phyloP scores from a whole-genome alignment of 2,329 filamentous ascomycete species.

The Botrytis cinerea region DNA sequence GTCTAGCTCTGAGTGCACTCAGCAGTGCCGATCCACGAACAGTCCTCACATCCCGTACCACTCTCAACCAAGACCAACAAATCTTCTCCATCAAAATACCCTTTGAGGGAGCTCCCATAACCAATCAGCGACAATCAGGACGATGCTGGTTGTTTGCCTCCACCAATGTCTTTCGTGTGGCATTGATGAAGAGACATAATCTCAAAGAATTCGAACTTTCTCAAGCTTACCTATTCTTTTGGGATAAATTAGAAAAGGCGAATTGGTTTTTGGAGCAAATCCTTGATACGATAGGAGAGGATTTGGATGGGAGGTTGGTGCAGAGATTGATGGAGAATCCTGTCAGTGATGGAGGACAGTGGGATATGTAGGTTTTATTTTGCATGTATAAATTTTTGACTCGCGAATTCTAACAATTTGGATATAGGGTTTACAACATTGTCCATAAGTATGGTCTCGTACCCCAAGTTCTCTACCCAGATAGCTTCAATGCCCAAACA shows the following conservation, averaged over 20 bases:
- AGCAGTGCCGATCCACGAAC: slow-evolving; percentile 65
- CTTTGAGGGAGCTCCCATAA: slow-evolving; percentile 78
- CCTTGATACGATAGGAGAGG: slow-evolving; percentile 69
- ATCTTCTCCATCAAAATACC: slow-evolving; percentile 83
- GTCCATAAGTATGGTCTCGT: slow-evolving; percentile 88
- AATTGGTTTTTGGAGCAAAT: slow-evolving; percentile 89
- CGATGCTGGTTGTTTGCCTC: slow-evolving; percentile 91
- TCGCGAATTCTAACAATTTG: not conserved
- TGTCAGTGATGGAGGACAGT: slow-evolving; percentile 81
- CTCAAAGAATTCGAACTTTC: slow-evolving; percentile 81
- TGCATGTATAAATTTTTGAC: not conserved
- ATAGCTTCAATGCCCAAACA: slow-evolving; percentile 75
- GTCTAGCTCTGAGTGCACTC: slow-evolving; percentile 74
- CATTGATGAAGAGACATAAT: slow-evolving; percentile 80
- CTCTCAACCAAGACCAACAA: slow-evolving; percentile 70
- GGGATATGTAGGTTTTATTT: slow-evolving; percentile 63
- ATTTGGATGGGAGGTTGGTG: slow-evolving; percentile 72
- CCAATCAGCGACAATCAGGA: slow-evolving; percentile 79
- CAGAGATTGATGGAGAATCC: slow-evolving; percentile 68
- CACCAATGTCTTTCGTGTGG: slow-evolving; percentile 89
- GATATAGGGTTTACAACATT: slow-evolving; percentile 68
- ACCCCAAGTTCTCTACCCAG: slow-evolving; percentile 78
- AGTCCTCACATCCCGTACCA: slow-evolving; percentile 64
- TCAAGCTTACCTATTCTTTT: slow-evolving; percentile 87
- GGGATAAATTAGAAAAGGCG: slow-evolving; percentile 89